phyloP scores from a whole-genome alignment of 2,329 filamentous ascomycete species.

The Dactylellina sp. region DNA sequence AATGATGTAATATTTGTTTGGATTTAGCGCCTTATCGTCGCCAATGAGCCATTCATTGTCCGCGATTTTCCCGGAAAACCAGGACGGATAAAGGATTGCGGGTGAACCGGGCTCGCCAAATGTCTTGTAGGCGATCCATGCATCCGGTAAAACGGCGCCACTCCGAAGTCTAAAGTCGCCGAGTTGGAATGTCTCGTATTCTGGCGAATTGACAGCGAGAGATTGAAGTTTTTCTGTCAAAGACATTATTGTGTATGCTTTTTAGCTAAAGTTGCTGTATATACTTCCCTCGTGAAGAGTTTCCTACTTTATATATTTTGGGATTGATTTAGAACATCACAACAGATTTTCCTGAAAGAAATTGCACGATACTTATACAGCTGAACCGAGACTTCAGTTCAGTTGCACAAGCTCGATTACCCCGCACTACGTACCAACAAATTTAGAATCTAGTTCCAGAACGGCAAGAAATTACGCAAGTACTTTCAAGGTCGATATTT shows the following conservation, averaged over 20 bases:
- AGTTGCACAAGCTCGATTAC: conserved; percentile 3
- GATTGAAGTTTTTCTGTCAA: conserved; percentile 34
- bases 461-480: no score
- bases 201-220: conserved; percentile 6
- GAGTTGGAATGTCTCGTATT: conserved; percentile 66
- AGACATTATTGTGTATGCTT: conserved; percentile 16
- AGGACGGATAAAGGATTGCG: conserved; percentile 81
- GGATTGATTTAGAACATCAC: no score
- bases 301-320: no score
- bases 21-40: conserved; percentile 73
- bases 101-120: conserved; percentile 72
- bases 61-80: conserved; percentile 77
- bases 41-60: conserved; percentile 82
- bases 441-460: no score
- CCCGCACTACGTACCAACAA: conserved; percentile 5
- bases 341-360: not conserved
- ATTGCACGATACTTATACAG: not conserved
- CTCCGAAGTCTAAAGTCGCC: conserved; percentile 76
- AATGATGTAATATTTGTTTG: conserved; percentile 75
- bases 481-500: not conserved
- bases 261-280: no score
- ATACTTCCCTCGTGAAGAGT: no score
- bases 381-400: no score
- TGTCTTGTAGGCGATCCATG: conserved; percentile 81
- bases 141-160: conserved; percentile 72